Percentiles rank a stretch among this genome's conserved stretches.
These are phyloP conservation scores for Panicum virgatum DNA, from an alignment of 202 grass and related monocot species.

Conservation along the genomic window DNA sequence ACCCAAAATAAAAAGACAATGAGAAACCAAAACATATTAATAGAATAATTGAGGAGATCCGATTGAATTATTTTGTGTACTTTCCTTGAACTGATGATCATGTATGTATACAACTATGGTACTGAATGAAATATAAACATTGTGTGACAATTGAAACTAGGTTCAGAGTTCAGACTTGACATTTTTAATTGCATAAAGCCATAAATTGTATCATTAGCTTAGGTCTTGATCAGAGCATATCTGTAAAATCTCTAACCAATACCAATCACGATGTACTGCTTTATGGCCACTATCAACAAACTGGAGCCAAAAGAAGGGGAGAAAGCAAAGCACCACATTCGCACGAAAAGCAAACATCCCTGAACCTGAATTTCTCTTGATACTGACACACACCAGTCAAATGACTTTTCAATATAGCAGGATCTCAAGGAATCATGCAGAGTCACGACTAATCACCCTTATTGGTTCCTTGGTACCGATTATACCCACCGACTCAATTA, in stretches of 20 bases:
- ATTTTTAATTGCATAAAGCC: background rate
- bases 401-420: background rate
- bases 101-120: background rate
- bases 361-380: background rate
- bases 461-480: too few relatives aligned
- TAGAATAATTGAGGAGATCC: background rate
- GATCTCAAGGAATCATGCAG: background rate
- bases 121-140: background rate
- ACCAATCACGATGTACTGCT: background rate
- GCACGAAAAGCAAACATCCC: background rate
- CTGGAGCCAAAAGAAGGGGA: background rate
- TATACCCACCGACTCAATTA: too few relatives aligned
- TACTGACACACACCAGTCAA: slow-evolving; percentile 2
- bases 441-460: too few relatives aligned
- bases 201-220: slow-evolving; percentile 2
- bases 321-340: background rate
- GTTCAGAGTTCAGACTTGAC: background rate
- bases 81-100: background rate
- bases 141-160: background rate
- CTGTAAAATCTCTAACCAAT: background rate
- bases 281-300: slow-evolving; percentile 13
- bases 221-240: background rate
- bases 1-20: background rate
- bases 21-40: background rate
- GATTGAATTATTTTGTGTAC: background rate